phyloP scores from a whole-genome alignment of 2,329 filamentous ascomycete species.

The Basipetospora sp. region DNA sequence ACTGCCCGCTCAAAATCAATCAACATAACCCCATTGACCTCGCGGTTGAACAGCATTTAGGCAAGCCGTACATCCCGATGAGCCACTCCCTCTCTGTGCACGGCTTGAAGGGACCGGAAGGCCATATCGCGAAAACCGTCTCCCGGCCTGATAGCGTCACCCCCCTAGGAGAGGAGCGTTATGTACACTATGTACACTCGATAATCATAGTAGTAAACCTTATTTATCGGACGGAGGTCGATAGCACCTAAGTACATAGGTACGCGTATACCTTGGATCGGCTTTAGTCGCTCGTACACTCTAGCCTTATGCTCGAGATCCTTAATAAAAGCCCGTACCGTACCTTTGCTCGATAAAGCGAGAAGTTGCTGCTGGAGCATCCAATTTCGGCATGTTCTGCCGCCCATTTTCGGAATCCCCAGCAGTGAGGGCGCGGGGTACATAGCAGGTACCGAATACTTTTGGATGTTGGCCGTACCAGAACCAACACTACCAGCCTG shows the following conservation, averaged over 20 bases:
- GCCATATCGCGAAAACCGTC: too few relatives aligned
- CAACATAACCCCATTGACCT: constrained; percentile 14
- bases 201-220: constrained; percentile 20
- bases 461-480: neutral
- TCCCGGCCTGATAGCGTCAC: constrained; percentile 6
- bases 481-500: neutral
- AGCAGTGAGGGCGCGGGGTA: constrained; percentile 1
- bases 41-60: constrained; percentile 16
- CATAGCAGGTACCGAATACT: constrained; percentile 3
- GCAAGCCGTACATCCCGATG: constrained; percentile 13
- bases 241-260: constrained; percentile 24
- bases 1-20: constrained; percentile 20
- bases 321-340: neutral
- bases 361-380: constrained; percentile 1
- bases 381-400: constrained; percentile 2
- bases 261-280: constrained; percentile 20
- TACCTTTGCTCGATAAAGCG: constrained; percentile 1
- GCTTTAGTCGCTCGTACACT: constrained; percentile 20
- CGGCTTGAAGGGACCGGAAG: constrained; percentile 6
- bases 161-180: constrained; percentile 21
- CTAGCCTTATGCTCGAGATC: constrained; percentile 21
- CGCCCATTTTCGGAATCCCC: neutral
- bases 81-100: constrained; percentile 15
- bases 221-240: constrained; percentile 18
- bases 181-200: constrained; percentile 19